Evolutionary conservation across 768 basidiomycete genomes (phyloP).

Genomic region (Pleurotus pulmonarius): DNA sequence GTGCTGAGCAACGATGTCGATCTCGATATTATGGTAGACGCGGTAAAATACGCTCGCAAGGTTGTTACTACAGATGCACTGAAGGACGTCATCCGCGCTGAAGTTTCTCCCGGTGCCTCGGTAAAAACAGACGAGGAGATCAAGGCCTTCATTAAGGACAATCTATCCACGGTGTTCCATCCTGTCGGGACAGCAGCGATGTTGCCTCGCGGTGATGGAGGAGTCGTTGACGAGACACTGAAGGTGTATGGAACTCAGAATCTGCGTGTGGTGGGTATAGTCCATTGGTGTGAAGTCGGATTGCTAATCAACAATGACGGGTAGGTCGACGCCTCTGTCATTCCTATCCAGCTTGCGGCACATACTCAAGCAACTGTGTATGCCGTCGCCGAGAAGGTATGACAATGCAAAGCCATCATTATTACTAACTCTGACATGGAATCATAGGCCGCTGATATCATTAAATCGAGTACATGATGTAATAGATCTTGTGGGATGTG

Average conservation of each 20-base stretch:
- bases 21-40: slow-evolving; percentile 16
- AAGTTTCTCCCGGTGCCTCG: slow-evolving; percentile 12
- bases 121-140: slow-evolving; percentile 12
- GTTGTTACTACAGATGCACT: slow-evolving; percentile 10
- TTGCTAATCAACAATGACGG: background rate
- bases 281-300: background rate
- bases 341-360: slow-evolving; percentile 12
- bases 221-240: slow-evolving; percentile 17
- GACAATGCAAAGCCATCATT: background rate
- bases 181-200: slow-evolving; percentile 25
- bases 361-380: slow-evolving; percentile 12
- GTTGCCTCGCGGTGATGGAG: slow-evolving; percentile 23
- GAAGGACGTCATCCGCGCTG: slow-evolving; percentile 1
- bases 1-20: slow-evolving; percentile 26
- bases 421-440: background rate
- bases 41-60: slow-evolving; percentile 18
- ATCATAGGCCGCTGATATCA: background rate
- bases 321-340: slow-evolving; percentile 13
- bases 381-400: slow-evolving; percentile 12
- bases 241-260: slow-evolving; percentile 17
- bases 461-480: background rate
- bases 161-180: slow-evolving; percentile 11
- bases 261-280: slow-evolving; percentile 12
- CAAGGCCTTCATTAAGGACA: slow-evolving; percentile 10
- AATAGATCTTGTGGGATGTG: background rate